Percentiles rank a stretch among this genome's conserved stretches.
phyloP scores from a whole-genome alignment of 345 rosid genomes.

The Hibiscus mutabilis region DNA sequence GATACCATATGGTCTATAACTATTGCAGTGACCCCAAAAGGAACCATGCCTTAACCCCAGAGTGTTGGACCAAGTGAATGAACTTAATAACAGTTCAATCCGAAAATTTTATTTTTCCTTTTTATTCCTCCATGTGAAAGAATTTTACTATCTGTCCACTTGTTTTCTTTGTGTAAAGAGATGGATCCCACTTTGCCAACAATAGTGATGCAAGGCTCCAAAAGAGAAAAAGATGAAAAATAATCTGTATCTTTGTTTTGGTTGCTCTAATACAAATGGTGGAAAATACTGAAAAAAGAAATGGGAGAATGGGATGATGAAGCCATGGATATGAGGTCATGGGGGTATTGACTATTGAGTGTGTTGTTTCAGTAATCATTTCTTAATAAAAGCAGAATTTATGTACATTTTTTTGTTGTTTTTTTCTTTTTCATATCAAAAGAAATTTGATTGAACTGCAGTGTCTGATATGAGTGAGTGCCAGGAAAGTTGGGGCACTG shows the following conservation, averaged over 20 bases:
- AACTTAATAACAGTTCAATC: neutral
- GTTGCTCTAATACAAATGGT: conserved; percentile 1
- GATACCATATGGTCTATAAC: conserved; percentile 55
- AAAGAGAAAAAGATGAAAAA: neutral
- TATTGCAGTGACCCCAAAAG: conserved; percentile 74
- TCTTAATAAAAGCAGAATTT: conserved; percentile 25
- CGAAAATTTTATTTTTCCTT: neutral
- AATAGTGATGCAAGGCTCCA: conserved; percentile 14
- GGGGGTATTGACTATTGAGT: neutral
- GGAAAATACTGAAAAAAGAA: neutral
- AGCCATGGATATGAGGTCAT: conserved; percentile 5
- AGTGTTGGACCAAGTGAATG: conserved; percentile 42
- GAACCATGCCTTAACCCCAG: conserved; percentile 83
- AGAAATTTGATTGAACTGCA: neutral
- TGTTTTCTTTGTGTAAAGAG: conserved; percentile 20
- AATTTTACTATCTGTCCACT: neutral
- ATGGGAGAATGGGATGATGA: neutral
- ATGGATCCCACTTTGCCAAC: conserved; percentile 21
- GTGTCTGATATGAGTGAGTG: neutral
- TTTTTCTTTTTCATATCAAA: neutral
- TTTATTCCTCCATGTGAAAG: neutral
- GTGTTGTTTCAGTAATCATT: conserved; percentile 25
- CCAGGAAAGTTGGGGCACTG: conserved; percentile 2
- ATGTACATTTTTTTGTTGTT: neutral
- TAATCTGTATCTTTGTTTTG: neutral